Percentiles rank a stretch among this genome's conserved stretches.
Evolutionary conservation across 257 asterid genomes (phyloP).

Genomic region (Lycium ferocissimum): DNA sequence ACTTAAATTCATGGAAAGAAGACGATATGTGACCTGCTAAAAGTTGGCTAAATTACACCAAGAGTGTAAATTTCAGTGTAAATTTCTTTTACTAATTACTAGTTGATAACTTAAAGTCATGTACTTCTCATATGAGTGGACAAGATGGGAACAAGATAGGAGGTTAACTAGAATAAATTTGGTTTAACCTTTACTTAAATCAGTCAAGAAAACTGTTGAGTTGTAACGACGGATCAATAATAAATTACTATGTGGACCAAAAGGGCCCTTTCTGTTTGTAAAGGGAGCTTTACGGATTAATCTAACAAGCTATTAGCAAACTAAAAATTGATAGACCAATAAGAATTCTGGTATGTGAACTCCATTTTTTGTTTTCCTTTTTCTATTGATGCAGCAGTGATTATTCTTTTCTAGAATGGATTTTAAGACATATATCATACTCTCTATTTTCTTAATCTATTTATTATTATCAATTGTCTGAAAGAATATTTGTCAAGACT

Average conservation of each 20-base stretch:
- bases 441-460: neutral
- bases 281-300: neutral
- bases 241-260: constrained; percentile 1
- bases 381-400: neutral
- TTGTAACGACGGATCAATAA: constrained; percentile 38
- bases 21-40: neutral
- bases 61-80: neutral
- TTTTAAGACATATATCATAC: no score
- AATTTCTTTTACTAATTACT: neutral
- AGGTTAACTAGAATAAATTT: constrained; percentile 37
- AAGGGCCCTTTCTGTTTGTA: neutral
- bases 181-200: constrained; percentile 40
- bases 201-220: constrained; percentile 44
- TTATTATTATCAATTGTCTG: neutral
- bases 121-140: neutral
- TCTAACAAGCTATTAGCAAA: neutral
- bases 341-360: neutral
- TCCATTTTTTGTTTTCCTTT: neutral
- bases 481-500: neutral
- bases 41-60: neutral
- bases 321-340: neutral
- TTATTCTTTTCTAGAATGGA: neutral
- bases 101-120: neutral
- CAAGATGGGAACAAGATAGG: constrained; percentile 17
- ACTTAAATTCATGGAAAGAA: neutral